These are phyloP conservation scores for Crucihimalaya himalaica DNA, from an alignment of 345 rosid species.

Conservation along the genomic window DNA sequence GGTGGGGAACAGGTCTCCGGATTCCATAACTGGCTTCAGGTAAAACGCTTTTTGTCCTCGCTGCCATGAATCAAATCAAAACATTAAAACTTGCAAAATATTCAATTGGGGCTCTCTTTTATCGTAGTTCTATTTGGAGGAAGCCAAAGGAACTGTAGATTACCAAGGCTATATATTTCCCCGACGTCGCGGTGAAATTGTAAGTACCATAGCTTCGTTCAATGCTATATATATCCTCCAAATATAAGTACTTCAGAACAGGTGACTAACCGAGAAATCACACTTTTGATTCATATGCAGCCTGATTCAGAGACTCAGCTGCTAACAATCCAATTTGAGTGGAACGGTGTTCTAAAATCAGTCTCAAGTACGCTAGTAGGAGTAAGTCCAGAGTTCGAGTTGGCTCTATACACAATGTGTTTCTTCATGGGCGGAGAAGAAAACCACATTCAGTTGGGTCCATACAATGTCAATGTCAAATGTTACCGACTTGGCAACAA, in stretches of 20 bases:
- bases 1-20: constrained; percentile 79
- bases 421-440: constrained; percentile 80
- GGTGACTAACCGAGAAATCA: neutral
- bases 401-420: constrained; percentile 84
- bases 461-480: constrained; percentile 87
- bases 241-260: neutral
- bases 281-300: constrained; percentile 43
- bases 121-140: constrained; percentile 77
- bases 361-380: constrained; percentile 83
- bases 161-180: constrained; percentile 93
- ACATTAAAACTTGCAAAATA: neutral
- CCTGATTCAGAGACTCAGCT: constrained; percentile 82
- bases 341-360: constrained; percentile 91
- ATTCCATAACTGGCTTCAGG: constrained; percentile 99
- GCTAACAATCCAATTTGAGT: constrained; percentile 82
- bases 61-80: neutral
- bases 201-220: constrained; percentile 42
- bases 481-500: constrained; percentile 74
- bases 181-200: constrained; percentile 67
- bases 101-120: neutral
- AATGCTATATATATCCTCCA: neutral
- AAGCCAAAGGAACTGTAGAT: constrained; percentile 83
- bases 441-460: constrained; percentile 74
- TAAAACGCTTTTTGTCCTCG: neutral
- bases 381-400: constrained; percentile 88